Conservation (phyloP, 2,329 filamentous ascomycete genomes). For the Diplodia corticola region DNA sequence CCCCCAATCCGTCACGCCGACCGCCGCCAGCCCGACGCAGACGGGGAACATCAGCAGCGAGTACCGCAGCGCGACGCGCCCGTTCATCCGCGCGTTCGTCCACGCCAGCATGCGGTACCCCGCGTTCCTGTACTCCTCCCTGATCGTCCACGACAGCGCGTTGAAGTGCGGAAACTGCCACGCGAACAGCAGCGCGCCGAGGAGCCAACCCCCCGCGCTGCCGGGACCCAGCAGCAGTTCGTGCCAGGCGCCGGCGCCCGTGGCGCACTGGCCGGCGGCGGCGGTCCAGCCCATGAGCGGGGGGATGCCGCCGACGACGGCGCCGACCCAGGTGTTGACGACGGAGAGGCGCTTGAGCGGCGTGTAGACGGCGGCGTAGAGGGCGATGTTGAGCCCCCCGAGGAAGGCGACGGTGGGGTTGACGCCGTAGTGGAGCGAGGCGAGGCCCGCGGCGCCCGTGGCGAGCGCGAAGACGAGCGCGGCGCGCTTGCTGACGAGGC, state of each 20-base stretch:
- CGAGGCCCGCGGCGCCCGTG: slow-evolving; percentile 68
- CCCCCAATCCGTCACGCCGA: slow-evolving; percentile 78
- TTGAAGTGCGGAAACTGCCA: slow-evolving; percentile 99
- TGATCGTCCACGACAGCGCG: slow-evolving; percentile 82
- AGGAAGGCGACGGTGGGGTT: slow-evolving; percentile 91
- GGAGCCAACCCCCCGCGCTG: slow-evolving; percentile 79
- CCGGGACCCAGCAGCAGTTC: slow-evolving; percentile 73
- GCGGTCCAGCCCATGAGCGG: slow-evolving; percentile 98
- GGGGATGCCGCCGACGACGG: slow-evolving; percentile 87
- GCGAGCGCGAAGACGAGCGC: slow-evolving; percentile 78
- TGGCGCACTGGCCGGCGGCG: slow-evolving; percentile 81
- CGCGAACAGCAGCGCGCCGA: slow-evolving; percentile 80
- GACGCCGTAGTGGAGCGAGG: slow-evolving; percentile 80
- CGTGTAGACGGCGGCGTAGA: slow-evolving; percentile 93
- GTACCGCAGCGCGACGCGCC: slow-evolving; percentile 84
- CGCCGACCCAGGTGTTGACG: slow-evolving; percentile 93
- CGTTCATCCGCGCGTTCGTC: slow-evolving; percentile 83
- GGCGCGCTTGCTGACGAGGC: slow-evolving; percentile 68
- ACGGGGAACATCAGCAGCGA: slow-evolving; percentile 82
- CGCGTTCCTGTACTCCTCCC: slow-evolving; percentile 78
- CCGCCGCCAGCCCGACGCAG: slow-evolving; percentile 75
- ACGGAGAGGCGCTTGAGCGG: slow-evolving; percentile 84
- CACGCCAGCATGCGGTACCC: slow-evolving; percentile 76
- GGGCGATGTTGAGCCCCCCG: slow-evolving; percentile 77
- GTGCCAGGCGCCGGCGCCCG: slow-evolving; percentile 59